phyloP scores from a whole-genome alignment of 2,329 filamentous ascomycete species.

The Neospermospora avenae region DNA sequence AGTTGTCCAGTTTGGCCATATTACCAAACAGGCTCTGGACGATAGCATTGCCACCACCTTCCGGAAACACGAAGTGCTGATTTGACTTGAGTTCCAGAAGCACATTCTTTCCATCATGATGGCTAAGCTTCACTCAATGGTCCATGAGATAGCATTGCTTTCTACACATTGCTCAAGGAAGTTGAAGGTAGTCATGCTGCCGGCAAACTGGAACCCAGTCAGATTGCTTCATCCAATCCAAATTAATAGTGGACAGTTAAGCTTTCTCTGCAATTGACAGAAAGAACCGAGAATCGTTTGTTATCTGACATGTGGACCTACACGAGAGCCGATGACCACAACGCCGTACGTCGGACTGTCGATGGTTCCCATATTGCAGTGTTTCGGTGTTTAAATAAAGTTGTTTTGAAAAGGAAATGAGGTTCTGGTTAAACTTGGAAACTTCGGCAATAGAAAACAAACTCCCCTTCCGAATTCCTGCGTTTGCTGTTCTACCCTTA shows the following conservation, averaged over 20 bases:
- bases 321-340: constrained; percentile 39
- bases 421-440: too few species aligned
- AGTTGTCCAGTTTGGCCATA: constrained; percentile 35
- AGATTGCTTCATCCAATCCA: not conserved
- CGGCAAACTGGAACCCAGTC: constrained; percentile 34
- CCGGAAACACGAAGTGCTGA: constrained; percentile 41
- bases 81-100: constrained; percentile 41
- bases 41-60: constrained; percentile 40
- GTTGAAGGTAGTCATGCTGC: constrained; percentile 39
- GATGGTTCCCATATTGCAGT: not conserved
- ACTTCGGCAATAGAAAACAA: too few species aligned
- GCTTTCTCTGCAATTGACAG: too few species aligned
- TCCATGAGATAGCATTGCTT: constrained; percentile 39
- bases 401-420: too few species aligned
- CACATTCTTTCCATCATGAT: constrained; percentile 41
- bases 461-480: too few species aligned
- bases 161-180: constrained; percentile 39
- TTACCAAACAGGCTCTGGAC: constrained; percentile 39
- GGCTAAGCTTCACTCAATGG: constrained; percentile 33
- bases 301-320: not conserved
- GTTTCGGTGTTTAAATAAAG: not conserved
- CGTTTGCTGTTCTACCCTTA: too few species aligned
- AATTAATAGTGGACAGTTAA: not conserved
- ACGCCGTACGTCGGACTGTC: constrained; percentile 1
- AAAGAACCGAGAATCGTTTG: not conserved